Conservation (phyloP, 1,284 basidiomycete species). For the Malassezia equina region DNA sequence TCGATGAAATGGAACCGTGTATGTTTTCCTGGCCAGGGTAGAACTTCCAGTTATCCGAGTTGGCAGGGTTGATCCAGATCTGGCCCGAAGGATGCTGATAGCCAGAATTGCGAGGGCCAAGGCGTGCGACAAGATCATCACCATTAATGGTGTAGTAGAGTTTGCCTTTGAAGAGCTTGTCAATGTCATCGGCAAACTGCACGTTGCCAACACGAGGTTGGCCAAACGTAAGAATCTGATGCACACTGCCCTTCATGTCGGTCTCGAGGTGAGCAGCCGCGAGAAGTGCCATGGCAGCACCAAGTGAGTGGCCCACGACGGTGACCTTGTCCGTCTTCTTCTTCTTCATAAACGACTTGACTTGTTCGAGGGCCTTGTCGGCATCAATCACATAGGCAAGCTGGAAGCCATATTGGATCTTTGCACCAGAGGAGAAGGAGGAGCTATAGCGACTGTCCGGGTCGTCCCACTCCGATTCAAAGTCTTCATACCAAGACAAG, state of each 20-base stretch:
- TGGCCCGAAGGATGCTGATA: constrained; percentile 29
- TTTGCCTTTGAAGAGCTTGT: constrained; percentile 18
- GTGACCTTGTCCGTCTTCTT: constrained; percentile 21
- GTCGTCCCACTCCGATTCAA: constrained; percentile 11
- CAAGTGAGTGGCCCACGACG: constrained; percentile 31
- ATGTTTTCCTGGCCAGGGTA: constrained; percentile 37
- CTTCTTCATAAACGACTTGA: constrained; percentile 17
- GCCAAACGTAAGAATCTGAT: constrained; percentile 24
- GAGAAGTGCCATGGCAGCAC: constrained; percentile 31
- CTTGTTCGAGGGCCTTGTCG: constrained; percentile 21
- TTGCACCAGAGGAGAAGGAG: background rate
- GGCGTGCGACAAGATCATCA: constrained; percentile 24
- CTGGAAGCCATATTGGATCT: constrained; percentile 30
- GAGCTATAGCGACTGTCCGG: background rate
- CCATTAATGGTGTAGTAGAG: constrained; percentile 30
- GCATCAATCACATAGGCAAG: constrained; percentile 26
- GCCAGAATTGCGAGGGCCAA: constrained; percentile 19
- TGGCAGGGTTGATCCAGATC: constrained; percentile 33
- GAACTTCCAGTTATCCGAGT: constrained; percentile 18
- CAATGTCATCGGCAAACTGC: constrained; percentile 25
- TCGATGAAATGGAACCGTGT: constrained; percentile 22
- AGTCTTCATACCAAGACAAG: constrained; percentile 24
- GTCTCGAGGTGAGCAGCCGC: constrained; percentile 28
- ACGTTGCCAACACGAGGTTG: constrained; percentile 27
- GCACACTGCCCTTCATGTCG: constrained; percentile 15